Conservation (phyloP, 805 yeast species). For the Candida maesae region DNA sequence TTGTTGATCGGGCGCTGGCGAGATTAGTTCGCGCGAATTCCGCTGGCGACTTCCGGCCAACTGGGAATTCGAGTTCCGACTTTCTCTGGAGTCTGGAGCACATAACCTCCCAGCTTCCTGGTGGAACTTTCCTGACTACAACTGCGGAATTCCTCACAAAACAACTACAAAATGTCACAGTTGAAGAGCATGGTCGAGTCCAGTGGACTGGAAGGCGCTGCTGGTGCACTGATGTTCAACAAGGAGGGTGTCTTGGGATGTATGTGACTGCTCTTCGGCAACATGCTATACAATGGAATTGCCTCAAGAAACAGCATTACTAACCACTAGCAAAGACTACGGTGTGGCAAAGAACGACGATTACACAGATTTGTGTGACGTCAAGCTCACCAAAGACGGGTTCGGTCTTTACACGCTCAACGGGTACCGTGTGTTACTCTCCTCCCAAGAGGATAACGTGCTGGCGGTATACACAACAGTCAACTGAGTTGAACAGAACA, state of each 20-base stretch:
- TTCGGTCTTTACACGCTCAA: conserved; percentile 15
- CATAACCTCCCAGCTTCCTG: too few relatives aligned
- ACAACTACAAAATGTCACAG: conserved; percentile 4
- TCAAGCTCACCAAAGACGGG: conserved; percentile 18
- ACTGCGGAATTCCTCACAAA: too few relatives aligned
- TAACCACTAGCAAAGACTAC: conserved; percentile 4
- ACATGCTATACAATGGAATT: too few relatives aligned
- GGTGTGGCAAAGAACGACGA: conserved; percentile 14
- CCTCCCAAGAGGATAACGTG: conserved; percentile 11
- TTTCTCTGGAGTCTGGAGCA: too few relatives aligned
- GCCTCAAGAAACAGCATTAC: background rate
- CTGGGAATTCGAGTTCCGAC: too few relatives aligned
- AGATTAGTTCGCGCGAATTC: too few relatives aligned
- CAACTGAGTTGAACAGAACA: too few relatives aligned
- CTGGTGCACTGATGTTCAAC: conserved; percentile 16
- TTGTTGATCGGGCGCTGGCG: too few relatives aligned
- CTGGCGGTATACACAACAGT: conserved; percentile 15
- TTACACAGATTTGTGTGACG: conserved; percentile 10
- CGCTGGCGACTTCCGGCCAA: too few relatives aligned
- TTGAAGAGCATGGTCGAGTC: conserved; percentile 8
- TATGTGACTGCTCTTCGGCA: conserved; percentile 1
- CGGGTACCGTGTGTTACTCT: conserved; percentile 11
- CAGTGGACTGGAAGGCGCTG: conserved; percentile 14
- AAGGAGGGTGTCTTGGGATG: conserved; percentile 19
- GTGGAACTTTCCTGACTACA: too few relatives aligned